These are phyloP conservation scores for Hypoxylon lienhwacheense DNA, from an alignment of 495 filamentous ascomycete species.

Conservation along the genomic window DNA sequence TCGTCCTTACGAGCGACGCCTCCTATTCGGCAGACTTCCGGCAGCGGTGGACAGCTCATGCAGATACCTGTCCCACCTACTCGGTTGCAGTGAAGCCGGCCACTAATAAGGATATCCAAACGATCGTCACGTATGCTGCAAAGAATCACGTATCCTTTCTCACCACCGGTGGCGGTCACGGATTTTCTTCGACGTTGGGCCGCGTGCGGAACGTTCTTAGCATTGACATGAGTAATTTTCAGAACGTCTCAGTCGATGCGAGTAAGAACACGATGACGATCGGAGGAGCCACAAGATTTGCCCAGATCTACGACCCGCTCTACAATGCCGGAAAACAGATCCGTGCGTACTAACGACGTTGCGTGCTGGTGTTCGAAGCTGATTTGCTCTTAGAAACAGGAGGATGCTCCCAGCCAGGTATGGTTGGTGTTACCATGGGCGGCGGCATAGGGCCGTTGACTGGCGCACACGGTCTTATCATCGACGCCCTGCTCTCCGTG, in stretches of 20 bases:
- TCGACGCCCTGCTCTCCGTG: slow-evolving; percentile 42
- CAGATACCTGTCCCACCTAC: too few relatives aligned
- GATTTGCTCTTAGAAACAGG: too few relatives aligned
- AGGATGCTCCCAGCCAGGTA: too few relatives aligned
- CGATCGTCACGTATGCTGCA: background rate
- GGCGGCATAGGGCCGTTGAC: slow-evolving; percentile 43
- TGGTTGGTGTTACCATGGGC: slow-evolving; percentile 45
- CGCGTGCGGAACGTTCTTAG: background rate
- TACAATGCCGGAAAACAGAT: background rate
- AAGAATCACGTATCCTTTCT: background rate
- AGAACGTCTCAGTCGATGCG: background rate
- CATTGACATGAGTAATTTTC: background rate
- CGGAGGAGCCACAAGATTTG: background rate
- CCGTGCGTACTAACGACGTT: background rate
- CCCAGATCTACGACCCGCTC: background rate
- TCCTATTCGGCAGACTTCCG: too few relatives aligned
- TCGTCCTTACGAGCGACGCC: too few relatives aligned
- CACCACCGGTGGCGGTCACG: background rate
- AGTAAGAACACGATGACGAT: background rate
- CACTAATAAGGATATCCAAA: background rate
- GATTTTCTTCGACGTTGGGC: background rate
- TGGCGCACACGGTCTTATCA: slow-evolving; percentile 43
- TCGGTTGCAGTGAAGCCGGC: background rate
- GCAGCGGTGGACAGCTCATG: too few relatives aligned
- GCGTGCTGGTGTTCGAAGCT: too few relatives aligned